Evolutionary conservation across 306 rosid genomes (phyloP).

Genomic region (Cucumis hystrix): DNA sequence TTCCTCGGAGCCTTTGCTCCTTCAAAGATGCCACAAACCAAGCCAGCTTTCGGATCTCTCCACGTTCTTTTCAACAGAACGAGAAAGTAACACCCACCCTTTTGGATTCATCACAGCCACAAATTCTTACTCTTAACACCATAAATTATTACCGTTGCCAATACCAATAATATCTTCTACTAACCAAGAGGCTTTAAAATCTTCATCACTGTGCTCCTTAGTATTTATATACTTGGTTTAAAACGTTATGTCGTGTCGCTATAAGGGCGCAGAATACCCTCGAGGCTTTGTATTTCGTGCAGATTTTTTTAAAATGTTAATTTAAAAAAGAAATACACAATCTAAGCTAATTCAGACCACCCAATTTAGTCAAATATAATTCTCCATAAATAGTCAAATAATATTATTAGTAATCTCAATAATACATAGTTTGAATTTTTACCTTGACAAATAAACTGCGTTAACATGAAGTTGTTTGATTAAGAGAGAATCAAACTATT

Average conservation of each 20-base stretch:
- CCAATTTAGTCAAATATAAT: slow-evolving; percentile 15
- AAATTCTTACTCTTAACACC: not conserved
- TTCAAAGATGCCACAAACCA: slow-evolving; percentile 4
- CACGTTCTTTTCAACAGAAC: not conserved
- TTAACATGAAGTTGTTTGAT: not conserved
- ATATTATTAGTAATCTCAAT: not conserved
- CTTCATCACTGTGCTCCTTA: not conserved
- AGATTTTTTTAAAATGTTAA: not conserved
- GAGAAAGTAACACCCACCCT: not conserved
- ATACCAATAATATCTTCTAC: slow-evolving; percentile 1
- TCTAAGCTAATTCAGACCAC: slow-evolving; percentile 6
- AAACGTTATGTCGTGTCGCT: slow-evolving; percentile 22
- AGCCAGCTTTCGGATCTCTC: slow-evolving; percentile 2
- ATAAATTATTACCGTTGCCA: not conserved
- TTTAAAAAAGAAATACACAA: not conserved
- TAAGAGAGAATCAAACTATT: too few species aligned
- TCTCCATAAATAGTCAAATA: not conserved
- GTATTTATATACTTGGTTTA: slow-evolving; percentile 11
- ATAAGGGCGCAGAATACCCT: slow-evolving; percentile 12
- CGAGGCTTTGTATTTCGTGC: not conserved
- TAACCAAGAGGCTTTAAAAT: not conserved
- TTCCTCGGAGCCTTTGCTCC: slow-evolving; percentile 7
- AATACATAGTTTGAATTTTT: not conserved
- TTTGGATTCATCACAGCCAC: not conserved
- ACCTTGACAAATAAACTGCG: not conserved